phyloP scores from a whole-genome alignment of 352 stramenopile species.

The Pythium phragmitis region DNA sequence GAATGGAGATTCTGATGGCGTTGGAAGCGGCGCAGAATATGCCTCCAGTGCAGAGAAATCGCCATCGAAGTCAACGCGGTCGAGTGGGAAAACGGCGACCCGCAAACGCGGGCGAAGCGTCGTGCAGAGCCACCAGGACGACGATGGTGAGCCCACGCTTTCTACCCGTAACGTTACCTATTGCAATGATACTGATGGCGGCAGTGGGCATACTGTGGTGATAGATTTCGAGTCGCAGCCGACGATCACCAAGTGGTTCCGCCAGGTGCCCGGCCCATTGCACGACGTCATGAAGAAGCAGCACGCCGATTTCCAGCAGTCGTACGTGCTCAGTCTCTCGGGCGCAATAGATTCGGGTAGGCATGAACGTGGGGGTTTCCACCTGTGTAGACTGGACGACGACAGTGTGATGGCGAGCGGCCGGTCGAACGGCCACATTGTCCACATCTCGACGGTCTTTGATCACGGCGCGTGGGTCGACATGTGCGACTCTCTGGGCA shows the following conservation, averaged over 20 bases:
- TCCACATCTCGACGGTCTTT: constrained; percentile 66
- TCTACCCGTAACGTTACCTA: neutral
- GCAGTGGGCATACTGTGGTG: neutral
- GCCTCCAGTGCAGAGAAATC: neutral
- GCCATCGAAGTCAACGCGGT: neutral
- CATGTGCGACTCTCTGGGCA: constrained; percentile 65
- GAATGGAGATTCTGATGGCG: neutral
- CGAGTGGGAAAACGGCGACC: neutral
- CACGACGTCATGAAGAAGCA: constrained; percentile 80
- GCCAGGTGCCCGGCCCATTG: constrained; percentile 61
- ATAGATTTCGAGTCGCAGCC: constrained; percentile 30
- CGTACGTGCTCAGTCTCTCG: constrained; percentile 17
- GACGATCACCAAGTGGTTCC: constrained; percentile 74
- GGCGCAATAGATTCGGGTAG: neutral
- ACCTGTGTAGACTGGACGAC: constrained; percentile 38
- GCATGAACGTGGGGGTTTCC: too few species aligned
- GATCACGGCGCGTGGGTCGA: constrained; percentile 81
- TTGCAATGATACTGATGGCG: neutral
- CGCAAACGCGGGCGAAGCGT: constrained; percentile 17
- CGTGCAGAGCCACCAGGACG: constrained; percentile 6
- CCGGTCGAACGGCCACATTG: constrained; percentile 40
- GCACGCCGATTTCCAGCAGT: constrained; percentile 34
- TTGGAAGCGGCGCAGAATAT: neutral
- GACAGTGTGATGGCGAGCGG: constrained; percentile 41
- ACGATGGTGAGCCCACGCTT: constrained; percentile 1